These are phyloP conservation scores for Eutrema yunnanense DNA, from an alignment of 345 rosid species.

Conservation along the genomic window DNA sequence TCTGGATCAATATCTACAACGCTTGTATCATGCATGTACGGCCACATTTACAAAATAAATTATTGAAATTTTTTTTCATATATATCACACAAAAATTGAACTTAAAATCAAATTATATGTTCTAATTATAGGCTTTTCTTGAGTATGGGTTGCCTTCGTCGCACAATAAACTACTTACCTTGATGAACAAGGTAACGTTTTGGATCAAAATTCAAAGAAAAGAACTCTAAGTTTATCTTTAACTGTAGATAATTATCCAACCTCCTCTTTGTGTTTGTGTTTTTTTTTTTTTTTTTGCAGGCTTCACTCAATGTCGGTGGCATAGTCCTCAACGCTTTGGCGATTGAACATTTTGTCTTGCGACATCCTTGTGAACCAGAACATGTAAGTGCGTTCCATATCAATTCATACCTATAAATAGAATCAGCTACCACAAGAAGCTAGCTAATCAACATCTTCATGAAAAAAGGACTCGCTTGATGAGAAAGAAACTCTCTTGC, in stretches of 20 bases:
- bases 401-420: background rate
- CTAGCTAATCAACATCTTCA: conserved; percentile 13
- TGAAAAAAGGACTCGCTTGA: conserved; percentile 46
- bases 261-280: background rate
- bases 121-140: conserved; percentile 61
- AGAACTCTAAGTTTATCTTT: background rate
- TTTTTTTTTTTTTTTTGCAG: conserved; percentile 27
- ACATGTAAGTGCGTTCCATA: conserved; percentile 40
- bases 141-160: conserved; percentile 84
- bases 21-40: conserved; percentile 94
- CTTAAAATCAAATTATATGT: background rate
- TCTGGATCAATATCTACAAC: conserved; percentile 88
- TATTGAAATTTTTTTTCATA: background rate
- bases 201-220: background rate
- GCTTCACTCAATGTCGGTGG: conserved; percentile 83
- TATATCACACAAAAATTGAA: background rate
- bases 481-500: conserved; percentile 73
- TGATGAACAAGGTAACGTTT: conserved; percentile 72
- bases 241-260: background rate
- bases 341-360: conserved; percentile 88
- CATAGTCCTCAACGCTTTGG: conserved; percentile 81
- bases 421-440: background rate
- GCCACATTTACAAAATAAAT: conserved; percentile 26
- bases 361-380: conserved; percentile 66
- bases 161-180: conserved; percentile 62